Percentiles rank a stretch among this genome's conserved stretches.
phyloP scores from a whole-genome alignment of 1,284 basidiomycete species.

The Cutaneotrichosporon dermatis region DNA sequence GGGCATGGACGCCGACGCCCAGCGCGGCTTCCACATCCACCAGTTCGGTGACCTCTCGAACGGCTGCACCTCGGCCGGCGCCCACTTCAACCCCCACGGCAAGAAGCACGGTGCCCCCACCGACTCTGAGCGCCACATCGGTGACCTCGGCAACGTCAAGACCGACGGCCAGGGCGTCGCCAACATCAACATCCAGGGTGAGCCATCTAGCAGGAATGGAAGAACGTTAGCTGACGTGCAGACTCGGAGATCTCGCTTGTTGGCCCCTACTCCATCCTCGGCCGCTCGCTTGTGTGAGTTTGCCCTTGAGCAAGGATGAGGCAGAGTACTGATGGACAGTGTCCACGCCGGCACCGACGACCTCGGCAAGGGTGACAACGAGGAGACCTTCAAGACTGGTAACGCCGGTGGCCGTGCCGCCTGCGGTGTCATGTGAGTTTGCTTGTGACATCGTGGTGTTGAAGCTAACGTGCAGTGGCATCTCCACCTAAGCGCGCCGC shows the following conservation, averaged over 20 bases:
- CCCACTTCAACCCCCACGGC: slow-evolving; percentile 70
- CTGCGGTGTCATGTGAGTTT: slow-evolving; percentile 61
- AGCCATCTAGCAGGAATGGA: too few species aligned
- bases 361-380: slow-evolving; percentile 62
- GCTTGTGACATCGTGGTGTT: too few species aligned
- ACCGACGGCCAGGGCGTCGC: slow-evolving; percentile 58
- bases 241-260: slow-evolving; percentile 65
- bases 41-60: slow-evolving; percentile 31
- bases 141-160: slow-evolving; percentile 67
- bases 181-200: slow-evolving; percentile 54
- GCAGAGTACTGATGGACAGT: too few species aligned
- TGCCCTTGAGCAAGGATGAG: too few species aligned
- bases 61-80: slow-evolving; percentile 66
- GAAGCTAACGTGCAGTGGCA: not conserved
- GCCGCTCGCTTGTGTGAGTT: slow-evolving; percentile 51
- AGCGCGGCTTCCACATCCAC: slow-evolving; percentile 62
- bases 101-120: slow-evolving; percentile 61
- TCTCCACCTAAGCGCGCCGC: not conserved
- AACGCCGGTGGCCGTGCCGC: slow-evolving; percentile 67
- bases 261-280: slow-evolving; percentile 64
- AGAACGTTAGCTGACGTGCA: too few species aligned
- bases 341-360: slow-evolving; percentile 70
- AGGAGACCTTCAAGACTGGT: slow-evolving; percentile 66
- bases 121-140: slow-evolving; percentile 62
- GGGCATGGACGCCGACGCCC: slow-evolving; percentile 58